Conservation (phyloP, 108 stramenopile genomes). For the Conticribra guillardii region DNA sequence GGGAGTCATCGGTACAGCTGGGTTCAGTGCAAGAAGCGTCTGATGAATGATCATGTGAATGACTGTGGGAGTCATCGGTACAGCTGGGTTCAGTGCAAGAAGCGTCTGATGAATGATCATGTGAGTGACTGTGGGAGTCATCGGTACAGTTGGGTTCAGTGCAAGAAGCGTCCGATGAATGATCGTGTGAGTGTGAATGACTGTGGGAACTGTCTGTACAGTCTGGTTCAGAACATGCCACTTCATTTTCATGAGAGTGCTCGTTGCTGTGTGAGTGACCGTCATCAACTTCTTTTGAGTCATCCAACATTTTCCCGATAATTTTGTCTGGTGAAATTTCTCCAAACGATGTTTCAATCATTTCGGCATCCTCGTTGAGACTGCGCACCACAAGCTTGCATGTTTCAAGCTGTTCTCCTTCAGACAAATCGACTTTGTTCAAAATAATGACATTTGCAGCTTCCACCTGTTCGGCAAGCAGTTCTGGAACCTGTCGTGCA, state of each 20-base stretch:
- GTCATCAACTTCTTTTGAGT: not conserved
- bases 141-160: conserved; percentile 40
- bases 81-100: conserved; percentile 48
- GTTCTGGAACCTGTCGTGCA: conserved; percentile 71
- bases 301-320: conserved; percentile 28
- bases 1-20: not conserved
- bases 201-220: conserved; percentile 35
- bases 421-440: conserved; percentile 89
- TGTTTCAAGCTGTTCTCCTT: conserved; percentile 50
- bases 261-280: conserved; percentile 22
- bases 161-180: conserved; percentile 34
- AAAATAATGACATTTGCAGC: conserved; percentile 88
- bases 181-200: conserved; percentile 21
- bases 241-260: conserved; percentile 25
- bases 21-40: conserved; percentile 11
- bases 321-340: conserved; percentile 60
- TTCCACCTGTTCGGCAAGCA: conserved; percentile 92
- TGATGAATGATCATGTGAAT: conserved; percentile 27
- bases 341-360: conserved; percentile 62
- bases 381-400: conserved; percentile 57
- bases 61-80: conserved; percentile 21
- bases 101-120: conserved; percentile 30
- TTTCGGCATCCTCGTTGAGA: conserved; percentile 79
- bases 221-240: conserved; percentile 19
- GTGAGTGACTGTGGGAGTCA: conserved; percentile 36